phyloP scores from a whole-genome alignment of 2,329 filamentous ascomycete species.

The Ascomycota sp. region DNA sequence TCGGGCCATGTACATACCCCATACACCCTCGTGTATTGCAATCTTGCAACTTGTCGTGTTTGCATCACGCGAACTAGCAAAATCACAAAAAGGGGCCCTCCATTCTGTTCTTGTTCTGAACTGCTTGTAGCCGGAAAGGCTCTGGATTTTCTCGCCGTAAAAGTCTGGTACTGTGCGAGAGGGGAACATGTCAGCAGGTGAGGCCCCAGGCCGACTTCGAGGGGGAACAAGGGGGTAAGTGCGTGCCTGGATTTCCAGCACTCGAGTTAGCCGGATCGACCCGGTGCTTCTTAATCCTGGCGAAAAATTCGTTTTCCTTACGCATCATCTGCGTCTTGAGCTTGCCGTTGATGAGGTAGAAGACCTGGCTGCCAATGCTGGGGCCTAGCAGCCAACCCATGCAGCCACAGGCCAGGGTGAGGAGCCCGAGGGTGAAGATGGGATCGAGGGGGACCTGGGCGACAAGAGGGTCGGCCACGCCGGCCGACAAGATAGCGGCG shows the following conservation, averaged over 20 bases:
- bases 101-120: constrained; percentile 91
- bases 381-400: constrained; percentile 79
- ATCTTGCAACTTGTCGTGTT: too few species aligned
- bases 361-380: constrained; percentile 58
- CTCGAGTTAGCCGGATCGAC: constrained; percentile 82
- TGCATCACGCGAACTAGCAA: background rate
- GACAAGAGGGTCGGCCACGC: constrained; percentile 52
- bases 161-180: constrained; percentile 67
- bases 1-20: too few species aligned
- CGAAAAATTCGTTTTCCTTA: constrained; percentile 92
- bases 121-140: constrained; percentile 72
- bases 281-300: constrained; percentile 74
- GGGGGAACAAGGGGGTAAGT: background rate
- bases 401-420: constrained; percentile 57
- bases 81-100: constrained; percentile 11
- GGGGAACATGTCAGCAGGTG: constrained; percentile 4
- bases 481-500: constrained; percentile 44
- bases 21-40: too few species aligned
- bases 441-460: constrained; percentile 67
- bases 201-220: background rate
- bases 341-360: constrained; percentile 54
- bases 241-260: constrained; percentile 61
- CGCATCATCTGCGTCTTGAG: constrained; percentile 53
- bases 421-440: constrained; percentile 63
- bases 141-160: constrained; percentile 96